A percentile compares a stretch with the other conserved stretches of the same genome.
These are phyloP conservation scores for Botrytis cinerea DNA, from an alignment of 2,329 filamentous ascomycete species.

Conservation along the genomic window DNA sequence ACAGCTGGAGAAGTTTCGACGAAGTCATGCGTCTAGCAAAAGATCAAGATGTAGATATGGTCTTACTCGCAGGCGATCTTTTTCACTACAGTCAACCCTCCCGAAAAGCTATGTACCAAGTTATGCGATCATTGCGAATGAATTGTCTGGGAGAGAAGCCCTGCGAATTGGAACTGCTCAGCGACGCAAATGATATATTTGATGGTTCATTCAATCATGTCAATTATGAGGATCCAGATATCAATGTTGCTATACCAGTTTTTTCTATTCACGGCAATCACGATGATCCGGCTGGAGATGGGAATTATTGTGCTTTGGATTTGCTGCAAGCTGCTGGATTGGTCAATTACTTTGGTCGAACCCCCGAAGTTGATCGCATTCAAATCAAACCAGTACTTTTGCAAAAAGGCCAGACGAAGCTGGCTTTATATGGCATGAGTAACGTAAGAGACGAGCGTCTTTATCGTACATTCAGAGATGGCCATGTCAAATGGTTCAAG, in stretches of 20 bases:
- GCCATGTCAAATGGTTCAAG: conserved; percentile 90
- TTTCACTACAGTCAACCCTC: conserved; percentile 99
- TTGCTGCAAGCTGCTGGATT: conserved; percentile 87
- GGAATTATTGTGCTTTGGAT: conserved; percentile 87
- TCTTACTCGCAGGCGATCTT: conserved; percentile 88
- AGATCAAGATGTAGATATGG: conserved; percentile 90
- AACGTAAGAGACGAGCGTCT: conserved; percentile 95
- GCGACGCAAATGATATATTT: conserved; percentile 89
- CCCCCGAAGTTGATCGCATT: conserved; percentile 91
- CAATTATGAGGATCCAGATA: conserved; percentile 96
- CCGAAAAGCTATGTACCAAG: conserved; percentile 92
- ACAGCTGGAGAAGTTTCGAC: conserved; percentile 95
- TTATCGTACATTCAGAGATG: conserved; percentile 89
- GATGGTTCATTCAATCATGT: conserved; percentile 88
- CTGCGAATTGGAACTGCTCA: conserved; percentile 91
- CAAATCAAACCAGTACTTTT: conserved; percentile 86
- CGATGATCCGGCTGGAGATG: conserved; percentile 96
- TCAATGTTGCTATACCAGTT: conserved; percentile 94
- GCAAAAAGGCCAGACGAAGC: conserved; percentile 89
- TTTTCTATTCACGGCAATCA: conserved; percentile 99
- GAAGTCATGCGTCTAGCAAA: conserved; percentile 90
- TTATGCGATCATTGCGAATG: conserved; percentile 90
- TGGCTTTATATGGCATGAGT: conserved; percentile 90
- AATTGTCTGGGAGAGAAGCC: conserved; percentile 96
- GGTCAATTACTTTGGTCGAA: conserved; percentile 93